Percentiles rank a stretch among this genome's conserved stretches.
These are phyloP conservation scores for Penicillium glabrum DNA, from an alignment of 2,329 filamentous ascomycete species.

Conservation along the genomic window DNA sequence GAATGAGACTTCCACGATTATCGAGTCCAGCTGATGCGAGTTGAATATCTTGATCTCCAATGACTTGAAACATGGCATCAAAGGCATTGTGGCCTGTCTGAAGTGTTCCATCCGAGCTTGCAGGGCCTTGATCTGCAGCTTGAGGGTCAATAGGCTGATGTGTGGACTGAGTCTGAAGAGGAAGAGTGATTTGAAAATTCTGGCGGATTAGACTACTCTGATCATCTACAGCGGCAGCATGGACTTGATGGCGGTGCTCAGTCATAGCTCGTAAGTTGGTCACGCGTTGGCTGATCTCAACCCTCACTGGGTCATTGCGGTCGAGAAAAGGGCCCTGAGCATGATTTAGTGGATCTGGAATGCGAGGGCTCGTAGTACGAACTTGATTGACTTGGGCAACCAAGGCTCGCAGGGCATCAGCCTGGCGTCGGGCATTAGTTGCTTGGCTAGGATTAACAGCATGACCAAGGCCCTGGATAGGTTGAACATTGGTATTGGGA, in stretches of 20 bases:
- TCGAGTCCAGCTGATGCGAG: background rate
- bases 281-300: background rate
- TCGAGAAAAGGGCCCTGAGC: background rate
- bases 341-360: background rate
- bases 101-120: background rate
- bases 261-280: background rate
- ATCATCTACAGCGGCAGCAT: background rate
- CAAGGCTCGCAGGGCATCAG: background rate
- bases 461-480: too few relatives aligned
- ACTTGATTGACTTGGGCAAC: background rate
- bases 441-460: background rate
- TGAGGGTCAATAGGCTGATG: background rate
- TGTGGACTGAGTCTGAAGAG: background rate
- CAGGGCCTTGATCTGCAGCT: background rate
- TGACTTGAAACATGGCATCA: background rate
- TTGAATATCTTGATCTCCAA: background rate
- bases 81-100: background rate
- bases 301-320: background rate
- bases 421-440: background rate
- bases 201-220: background rate
- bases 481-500: too few relatives aligned
- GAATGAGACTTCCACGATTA: background rate
- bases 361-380: background rate
- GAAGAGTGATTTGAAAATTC: background rate
- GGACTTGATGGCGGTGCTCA: background rate